Evolutionary conservation across 371 early-diverging fungal species (phyloP).

Genomic region (Choanephora cucurbitarum): DNA sequence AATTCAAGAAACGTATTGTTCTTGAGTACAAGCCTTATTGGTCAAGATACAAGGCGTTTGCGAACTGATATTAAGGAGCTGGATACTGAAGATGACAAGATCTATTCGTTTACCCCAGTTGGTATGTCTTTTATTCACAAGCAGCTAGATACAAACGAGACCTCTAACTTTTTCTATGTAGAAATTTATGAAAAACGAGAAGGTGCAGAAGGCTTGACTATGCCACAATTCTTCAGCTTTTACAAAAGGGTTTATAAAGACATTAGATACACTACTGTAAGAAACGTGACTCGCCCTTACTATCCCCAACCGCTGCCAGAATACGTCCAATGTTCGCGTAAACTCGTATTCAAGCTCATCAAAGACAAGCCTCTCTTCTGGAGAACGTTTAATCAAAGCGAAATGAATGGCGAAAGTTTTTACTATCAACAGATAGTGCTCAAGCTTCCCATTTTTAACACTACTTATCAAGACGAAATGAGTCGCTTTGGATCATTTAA

Average conservation of each 20-base stretch:
- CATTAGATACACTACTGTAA: not conserved
- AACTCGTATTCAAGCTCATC: not conserved
- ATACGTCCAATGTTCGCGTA: not conserved
- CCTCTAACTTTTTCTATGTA: not conserved
- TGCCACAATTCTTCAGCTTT: conserved; percentile 3
- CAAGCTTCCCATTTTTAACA: not conserved
- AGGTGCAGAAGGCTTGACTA: not conserved
- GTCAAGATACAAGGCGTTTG: not conserved
- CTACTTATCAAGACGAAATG: not conserved
- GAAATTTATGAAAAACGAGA: not conserved
- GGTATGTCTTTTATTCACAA: not conserved
- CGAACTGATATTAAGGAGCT: not conserved
- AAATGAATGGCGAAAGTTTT: not conserved
- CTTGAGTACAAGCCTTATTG: not conserved
- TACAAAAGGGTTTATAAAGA: not conserved
- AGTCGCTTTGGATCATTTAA: not conserved
- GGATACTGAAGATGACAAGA: not conserved
- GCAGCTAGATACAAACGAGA: not conserved
- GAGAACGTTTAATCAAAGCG: not conserved
- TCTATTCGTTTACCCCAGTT: not conserved
- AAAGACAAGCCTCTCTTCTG: not conserved
- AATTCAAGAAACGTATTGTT: not conserved
- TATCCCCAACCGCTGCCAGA: not conserved
- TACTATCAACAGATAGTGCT: not conserved
- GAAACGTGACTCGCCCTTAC: not conserved